A percentile compares a stretch with the other conserved stretches of the same genome.
Conservation (phyloP, 306 rosid species). For the Datisca glomerata region DNA sequence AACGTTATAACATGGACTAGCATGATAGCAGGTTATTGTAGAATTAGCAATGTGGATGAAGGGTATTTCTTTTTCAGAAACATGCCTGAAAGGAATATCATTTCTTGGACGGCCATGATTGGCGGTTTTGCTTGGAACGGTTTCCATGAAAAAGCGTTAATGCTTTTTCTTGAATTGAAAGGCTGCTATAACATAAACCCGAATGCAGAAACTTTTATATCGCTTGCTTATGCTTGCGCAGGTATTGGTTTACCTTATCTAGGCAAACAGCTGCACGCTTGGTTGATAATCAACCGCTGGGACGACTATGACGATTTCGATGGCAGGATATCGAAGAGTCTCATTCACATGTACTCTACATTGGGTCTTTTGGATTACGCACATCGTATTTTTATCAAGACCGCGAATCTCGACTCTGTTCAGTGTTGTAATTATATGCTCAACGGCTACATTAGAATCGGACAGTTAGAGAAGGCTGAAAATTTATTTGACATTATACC, state of each 20-base stretch:
- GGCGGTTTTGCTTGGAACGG: conserved; percentile 67
- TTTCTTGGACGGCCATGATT: conserved; percentile 85
- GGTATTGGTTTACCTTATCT: conserved; percentile 36
- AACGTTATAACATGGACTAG: conserved; percentile 71
- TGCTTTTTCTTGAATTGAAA: conserved; percentile 37
- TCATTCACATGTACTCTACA: conserved; percentile 58
- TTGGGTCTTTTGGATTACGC: conserved; percentile 48
- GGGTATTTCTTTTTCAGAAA: conserved; percentile 34
- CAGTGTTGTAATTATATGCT: conserved; percentile 45
- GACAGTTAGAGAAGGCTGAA: conserved; percentile 45
- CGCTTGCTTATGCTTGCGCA: conserved; percentile 64
- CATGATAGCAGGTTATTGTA: conserved; percentile 63
- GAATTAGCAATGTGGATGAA: conserved; percentile 37
- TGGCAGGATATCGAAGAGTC: conserved; percentile 46
- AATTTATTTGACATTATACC: conserved; percentile 36
- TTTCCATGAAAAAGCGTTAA: conserved; percentile 35
- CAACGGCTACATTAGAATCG: conserved; percentile 42
- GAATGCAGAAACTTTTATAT: conserved; percentile 52
- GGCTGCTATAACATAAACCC: conserved; percentile 21
- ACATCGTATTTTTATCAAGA: conserved; percentile 16
- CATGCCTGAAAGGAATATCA: conserved; percentile 57
- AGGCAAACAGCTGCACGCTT: conserved; percentile 64
- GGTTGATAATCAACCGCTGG: conserved; percentile 28
- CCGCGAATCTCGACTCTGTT: conserved; percentile 14
- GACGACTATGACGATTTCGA: conserved; percentile 44